Conservation (phyloP, 805 yeast genomes). For the Yarrowia sp. region DNA sequence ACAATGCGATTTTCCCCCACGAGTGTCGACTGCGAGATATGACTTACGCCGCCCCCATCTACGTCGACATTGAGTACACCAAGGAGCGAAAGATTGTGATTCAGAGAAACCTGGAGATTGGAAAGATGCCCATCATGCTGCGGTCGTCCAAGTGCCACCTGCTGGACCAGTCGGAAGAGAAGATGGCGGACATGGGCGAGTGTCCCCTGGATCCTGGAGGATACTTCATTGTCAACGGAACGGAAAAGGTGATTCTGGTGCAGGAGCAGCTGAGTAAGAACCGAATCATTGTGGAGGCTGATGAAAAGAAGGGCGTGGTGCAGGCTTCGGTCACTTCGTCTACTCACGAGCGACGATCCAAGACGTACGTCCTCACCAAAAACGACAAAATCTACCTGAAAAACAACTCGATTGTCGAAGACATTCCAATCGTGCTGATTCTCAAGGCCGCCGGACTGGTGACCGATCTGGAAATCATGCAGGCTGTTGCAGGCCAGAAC, state of each 20-base stretch:
- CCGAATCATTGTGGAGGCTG: slow-evolving; percentile 97
- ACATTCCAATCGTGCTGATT: slow-evolving; percentile 88
- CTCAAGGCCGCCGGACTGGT: slow-evolving; percentile 93
- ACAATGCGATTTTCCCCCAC: slow-evolving; percentile 60
- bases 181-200: slow-evolving; percentile 86
- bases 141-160: slow-evolving; percentile 89
- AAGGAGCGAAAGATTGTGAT: slow-evolving; percentile 89
- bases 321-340: slow-evolving; percentile 98
- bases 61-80: slow-evolving; percentile 95
- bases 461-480: slow-evolving; percentile 90
- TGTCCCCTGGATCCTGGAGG: slow-evolving; percentile 99
- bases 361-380: slow-evolving; percentile 91
- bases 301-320: slow-evolving; percentile 87
- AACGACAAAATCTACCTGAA: slow-evolving; percentile 85
- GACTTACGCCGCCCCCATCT: slow-evolving; percentile 92
- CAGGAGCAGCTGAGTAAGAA: slow-evolving; percentile 96
- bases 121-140: slow-evolving; percentile 98
- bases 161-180: slow-evolving; percentile 69
- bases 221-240: slow-evolving; percentile 94
- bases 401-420: slow-evolving; percentile 94
- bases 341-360: slow-evolving; percentile 96
- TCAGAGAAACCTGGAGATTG: slow-evolving; percentile 88
- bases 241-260: slow-evolving; percentile 93
- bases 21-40: slow-evolving; percentile 92
- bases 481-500: slow-evolving; percentile 88